A percentile compares a stretch with the other conserved stretches of the same genome.
These are phyloP conservation scores for Peronosclerospora sorghi DNA, from an alignment of 352 stramenopile genomes.

Conservation along the genomic window DNA sequence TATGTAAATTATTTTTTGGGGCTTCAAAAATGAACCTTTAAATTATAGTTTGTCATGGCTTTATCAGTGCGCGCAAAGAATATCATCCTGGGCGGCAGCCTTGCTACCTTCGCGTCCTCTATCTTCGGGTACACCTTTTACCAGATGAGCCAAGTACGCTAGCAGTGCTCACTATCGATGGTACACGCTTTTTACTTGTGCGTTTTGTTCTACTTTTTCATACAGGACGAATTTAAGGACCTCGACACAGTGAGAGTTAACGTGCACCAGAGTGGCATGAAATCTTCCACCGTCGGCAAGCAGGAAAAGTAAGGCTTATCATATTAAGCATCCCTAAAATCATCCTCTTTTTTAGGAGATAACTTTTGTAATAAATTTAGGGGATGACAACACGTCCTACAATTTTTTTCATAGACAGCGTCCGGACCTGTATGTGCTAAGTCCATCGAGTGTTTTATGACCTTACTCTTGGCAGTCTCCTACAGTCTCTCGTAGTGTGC, in stretches of 20 bases:
- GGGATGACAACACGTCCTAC: no score
- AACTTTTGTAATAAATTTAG: no score
- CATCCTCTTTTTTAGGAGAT: no score
- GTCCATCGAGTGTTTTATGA: no score
- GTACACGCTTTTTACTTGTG: background rate
- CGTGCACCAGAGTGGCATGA: conserved; percentile 70
- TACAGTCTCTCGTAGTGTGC: background rate
- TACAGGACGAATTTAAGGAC: conserved; percentile 73
- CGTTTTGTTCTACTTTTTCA: background rate
- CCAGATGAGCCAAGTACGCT: conserved; percentile 68
- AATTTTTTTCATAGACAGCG: no score
- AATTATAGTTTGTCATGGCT: no score
- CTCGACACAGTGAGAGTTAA: conserved; percentile 75
- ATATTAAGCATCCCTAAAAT: no score
- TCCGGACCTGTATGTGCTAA: no score
- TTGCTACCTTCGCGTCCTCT: conserved; percentile 47
- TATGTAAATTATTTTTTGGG: no score
- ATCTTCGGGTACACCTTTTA: conserved; percentile 73
- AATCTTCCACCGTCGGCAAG: conserved; percentile 47
- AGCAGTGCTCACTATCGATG: no score
- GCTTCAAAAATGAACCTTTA: no score
- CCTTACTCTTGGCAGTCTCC: no score
- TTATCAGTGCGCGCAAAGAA: conserved; percentile 69
- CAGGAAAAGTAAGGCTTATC: conserved; percentile 28
- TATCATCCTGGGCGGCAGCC: conserved; percentile 51